phyloP scores from a whole-genome alignment of 1,139 yeast species.

The Blastobotrys indianensis region DNA sequence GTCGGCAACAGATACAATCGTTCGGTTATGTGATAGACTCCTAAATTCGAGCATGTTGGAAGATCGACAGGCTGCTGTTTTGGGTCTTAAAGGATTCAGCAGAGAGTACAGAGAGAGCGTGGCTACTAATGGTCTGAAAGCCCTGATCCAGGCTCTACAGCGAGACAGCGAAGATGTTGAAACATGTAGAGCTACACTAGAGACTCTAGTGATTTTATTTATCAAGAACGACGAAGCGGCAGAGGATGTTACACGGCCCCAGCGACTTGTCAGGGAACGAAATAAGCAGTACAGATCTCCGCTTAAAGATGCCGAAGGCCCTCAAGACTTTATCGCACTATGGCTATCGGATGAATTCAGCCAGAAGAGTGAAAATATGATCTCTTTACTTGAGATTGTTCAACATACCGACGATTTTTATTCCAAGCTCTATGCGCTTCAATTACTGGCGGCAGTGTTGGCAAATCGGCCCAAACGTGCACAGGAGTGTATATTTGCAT shows the following conservation, averaged over 20 bases:
- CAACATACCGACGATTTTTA: conserved; percentile 60
- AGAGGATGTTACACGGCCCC: conserved; percentile 38
- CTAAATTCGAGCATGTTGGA: conserved; percentile 75
- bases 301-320: conserved; percentile 2
- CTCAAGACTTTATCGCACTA: conserved; percentile 70
- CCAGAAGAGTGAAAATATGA: conserved; percentile 50
- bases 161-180: conserved; percentile 64
- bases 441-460: conserved; percentile 76
- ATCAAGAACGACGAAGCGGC: conserved; percentile 49
- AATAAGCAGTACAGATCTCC: conserved; percentile 43
- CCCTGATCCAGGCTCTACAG: conserved; percentile 60
- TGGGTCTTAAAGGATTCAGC: conserved; percentile 84
- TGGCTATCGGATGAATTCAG: conserved; percentile 96
- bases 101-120: conserved; percentile 87
- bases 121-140: conserved; percentile 80
- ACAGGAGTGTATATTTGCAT: conserved; percentile 63
- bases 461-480: conserved; percentile 70
- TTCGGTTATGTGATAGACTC: conserved; percentile 81
- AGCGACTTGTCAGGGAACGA: conserved; percentile 19
- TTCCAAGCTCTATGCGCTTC: conserved; percentile 71
- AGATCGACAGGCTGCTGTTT: conserved; percentile 86
- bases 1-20: conserved; percentile 79
- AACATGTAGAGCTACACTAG: conserved; percentile 76
- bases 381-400: conserved; percentile 51
- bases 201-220: conserved; percentile 75